Conservation (phyloP, 73 alveolate genomes). For the Paramecium caudatum region DNA sequence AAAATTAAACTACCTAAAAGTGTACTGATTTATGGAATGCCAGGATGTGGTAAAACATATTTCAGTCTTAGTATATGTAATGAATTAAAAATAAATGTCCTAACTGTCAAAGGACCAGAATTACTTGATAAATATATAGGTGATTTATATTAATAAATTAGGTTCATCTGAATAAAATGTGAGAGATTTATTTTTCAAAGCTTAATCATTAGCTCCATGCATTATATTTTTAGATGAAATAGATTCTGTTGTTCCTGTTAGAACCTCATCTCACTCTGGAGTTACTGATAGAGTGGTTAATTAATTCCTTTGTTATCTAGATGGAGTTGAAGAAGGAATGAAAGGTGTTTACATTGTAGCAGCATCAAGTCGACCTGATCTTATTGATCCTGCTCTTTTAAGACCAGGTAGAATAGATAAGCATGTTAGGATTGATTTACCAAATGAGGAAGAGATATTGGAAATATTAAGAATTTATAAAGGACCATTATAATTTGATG, state of each 20-base stretch:
- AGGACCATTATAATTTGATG: slow-evolving; percentile 78
- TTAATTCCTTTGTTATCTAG: slow-evolving; percentile 87
- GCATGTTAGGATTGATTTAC: slow-evolving; percentile 86
- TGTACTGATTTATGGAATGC: slow-evolving; percentile 91
- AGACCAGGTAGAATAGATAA: slow-evolving; percentile 96
- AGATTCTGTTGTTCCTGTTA: slow-evolving; percentile 89
- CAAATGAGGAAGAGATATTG: slow-evolving; percentile 77
- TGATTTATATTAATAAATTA: slow-evolving; percentile 34
- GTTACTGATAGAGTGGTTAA: slow-evolving; percentile 90
- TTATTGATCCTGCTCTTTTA: slow-evolving; percentile 90
- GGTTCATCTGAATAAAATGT: slow-evolving; percentile 87
- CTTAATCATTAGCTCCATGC: slow-evolving; percentile 85
- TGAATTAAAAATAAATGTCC: slow-evolving; percentile 84
- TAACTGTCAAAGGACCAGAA: slow-evolving; percentile 94
- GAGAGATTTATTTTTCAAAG: slow-evolving; percentile 89
- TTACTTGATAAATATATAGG: slow-evolving; percentile 91
- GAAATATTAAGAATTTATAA: slow-evolving; percentile 75
- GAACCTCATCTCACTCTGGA: slow-evolving; percentile 89
- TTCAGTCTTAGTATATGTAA: slow-evolving; percentile 88
- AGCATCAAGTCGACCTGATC: slow-evolving; percentile 93
- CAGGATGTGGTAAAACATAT: slow-evolving; percentile 93
- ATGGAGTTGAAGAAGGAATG: slow-evolving; percentile 88
- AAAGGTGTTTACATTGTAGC: slow-evolving; percentile 89
- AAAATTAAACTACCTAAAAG: slow-evolving; percentile 80
- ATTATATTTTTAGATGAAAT: slow-evolving; percentile 92